Evolutionary conservation across 2,329 filamentous ascomycete species (phyloP).

Genomic region (Microthyrium microscopicum): DNA sequence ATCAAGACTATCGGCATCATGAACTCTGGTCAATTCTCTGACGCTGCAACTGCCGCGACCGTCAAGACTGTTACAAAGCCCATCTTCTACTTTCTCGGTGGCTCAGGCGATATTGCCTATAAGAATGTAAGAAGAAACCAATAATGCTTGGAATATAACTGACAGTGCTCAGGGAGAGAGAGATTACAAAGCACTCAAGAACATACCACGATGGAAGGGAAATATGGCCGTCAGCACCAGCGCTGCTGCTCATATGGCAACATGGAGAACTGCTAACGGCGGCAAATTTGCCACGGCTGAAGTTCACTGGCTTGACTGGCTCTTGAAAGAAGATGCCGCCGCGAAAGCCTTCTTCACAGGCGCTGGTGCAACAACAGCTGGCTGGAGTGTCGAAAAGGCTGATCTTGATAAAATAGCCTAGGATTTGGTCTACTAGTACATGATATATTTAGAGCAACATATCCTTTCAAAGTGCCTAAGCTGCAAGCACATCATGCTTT

Average conservation of each 20-base stretch:
- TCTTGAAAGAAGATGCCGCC: not conserved
- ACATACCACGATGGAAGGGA: conserved; percentile 4
- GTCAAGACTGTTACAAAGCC: conserved; percentile 2
- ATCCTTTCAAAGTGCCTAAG: no score
- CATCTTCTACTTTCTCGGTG: conserved; percentile 7
- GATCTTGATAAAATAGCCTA: conserved; percentile 1
- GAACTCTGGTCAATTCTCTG: conserved; percentile 7
- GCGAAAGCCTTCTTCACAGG: conserved; percentile 1
- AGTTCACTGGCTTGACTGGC: conserved; percentile 4
- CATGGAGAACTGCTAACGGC: conserved; percentile 2
- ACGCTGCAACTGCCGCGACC: not conserved
- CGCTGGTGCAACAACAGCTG: conserved; percentile 4
- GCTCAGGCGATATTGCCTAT: conserved; percentile 5
- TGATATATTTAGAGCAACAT: no score
- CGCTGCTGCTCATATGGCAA: conserved; percentile 7
- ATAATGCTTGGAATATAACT: not conserved
- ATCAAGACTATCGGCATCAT: conserved; percentile 8
- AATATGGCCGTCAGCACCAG: conserved; percentile 5
- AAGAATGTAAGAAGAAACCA: conserved; percentile 1
- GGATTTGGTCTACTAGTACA: no score
- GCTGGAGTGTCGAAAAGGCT: conserved; percentile 3
- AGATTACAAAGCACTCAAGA: conserved; percentile 4
- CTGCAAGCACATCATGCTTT: no score
- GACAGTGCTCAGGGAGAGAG: conserved; percentile 5
- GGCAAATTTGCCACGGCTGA: conserved; percentile 5